These are phyloP conservation scores for Zarea fungicola DNA, from an alignment of 2,329 filamentous ascomycete genomes.

Conservation along the genomic window DNA sequence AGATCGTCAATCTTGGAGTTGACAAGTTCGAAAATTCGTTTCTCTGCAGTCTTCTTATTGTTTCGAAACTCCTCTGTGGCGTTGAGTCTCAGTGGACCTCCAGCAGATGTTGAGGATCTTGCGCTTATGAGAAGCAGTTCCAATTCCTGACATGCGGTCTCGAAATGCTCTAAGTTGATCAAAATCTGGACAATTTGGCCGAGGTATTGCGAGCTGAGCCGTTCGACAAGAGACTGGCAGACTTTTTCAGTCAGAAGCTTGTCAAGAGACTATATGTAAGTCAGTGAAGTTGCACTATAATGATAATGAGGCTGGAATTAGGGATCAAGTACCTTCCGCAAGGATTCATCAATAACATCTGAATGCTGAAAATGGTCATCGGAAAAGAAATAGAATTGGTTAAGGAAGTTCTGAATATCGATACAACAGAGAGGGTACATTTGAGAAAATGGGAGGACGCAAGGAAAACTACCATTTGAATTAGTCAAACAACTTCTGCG, in stretches of 20 bases:
- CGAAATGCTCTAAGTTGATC: constrained; percentile 96
- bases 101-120: constrained; percentile 73
- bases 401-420: constrained; percentile 94
- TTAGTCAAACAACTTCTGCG: background rate
- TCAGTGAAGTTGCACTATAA: background rate
- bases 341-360: constrained; percentile 81
- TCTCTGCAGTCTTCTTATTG: constrained; percentile 94
- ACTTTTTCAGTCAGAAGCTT: constrained; percentile 91
- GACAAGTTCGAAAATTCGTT: constrained; percentile 96
- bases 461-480: constrained; percentile 64
- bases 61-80: constrained; percentile 82
- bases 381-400: constrained; percentile 97
- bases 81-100: constrained; percentile 70
- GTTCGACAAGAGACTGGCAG: constrained; percentile 82
- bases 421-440: constrained; percentile 99
- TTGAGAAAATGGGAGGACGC: constrained; percentile 93
- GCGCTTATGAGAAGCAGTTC: constrained; percentile 82
- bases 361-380: constrained; percentile 94
- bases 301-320: too few species aligned
- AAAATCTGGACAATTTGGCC: constrained; percentile 98
- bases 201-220: constrained; percentile 85
- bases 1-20: constrained; percentile 98
- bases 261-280: constrained; percentile 65
- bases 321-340: constrained; percentile 57
- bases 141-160: constrained; percentile 84